A percentile compares a stretch with the other conserved stretches of the same genome.
These are phyloP conservation scores for Monosporozyma unispora DNA, from an alignment of 805 yeast species.

Conservation along the genomic window DNA sequence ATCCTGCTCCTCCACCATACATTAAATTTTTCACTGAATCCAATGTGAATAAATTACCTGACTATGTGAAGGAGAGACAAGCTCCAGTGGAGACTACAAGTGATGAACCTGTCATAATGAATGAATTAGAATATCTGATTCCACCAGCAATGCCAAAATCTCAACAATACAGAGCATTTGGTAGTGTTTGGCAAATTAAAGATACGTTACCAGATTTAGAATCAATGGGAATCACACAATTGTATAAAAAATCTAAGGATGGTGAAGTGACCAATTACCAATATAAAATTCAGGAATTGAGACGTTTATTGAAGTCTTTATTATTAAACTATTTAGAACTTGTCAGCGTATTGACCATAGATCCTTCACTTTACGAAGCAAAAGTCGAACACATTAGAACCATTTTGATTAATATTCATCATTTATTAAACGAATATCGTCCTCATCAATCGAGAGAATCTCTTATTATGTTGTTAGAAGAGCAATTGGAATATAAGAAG, in stretches of 20 bases:
- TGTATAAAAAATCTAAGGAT: slow-evolving; percentile 38
- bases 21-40: slow-evolving; percentile 63
- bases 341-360: slow-evolving; percentile 63
- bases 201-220: slow-evolving; percentile 70
- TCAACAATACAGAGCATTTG: slow-evolving; percentile 73
- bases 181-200: slow-evolving; percentile 72
- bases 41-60: slow-evolving; percentile 41
- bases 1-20: slow-evolving; percentile 92
- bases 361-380: slow-evolving; percentile 53
- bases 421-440: slow-evolving; percentile 80
- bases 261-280: slow-evolving; percentile 32
- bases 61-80: slow-evolving; percentile 18
- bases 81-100: neutral
- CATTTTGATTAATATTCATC: slow-evolving; percentile 82
- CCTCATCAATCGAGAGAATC: slow-evolving; percentile 94
- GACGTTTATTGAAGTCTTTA: slow-evolving; percentile 68
- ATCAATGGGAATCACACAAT: slow-evolving; percentile 68
- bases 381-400: slow-evolving; percentile 75
- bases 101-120: neutral
- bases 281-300: slow-evolving; percentile 58
- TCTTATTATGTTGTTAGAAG: slow-evolving; percentile 61
- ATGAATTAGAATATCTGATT: slow-evolving; percentile 41
- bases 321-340: slow-evolving; percentile 75
- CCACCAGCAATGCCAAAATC: slow-evolving; percentile 62
- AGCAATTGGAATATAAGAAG: slow-evolving; percentile 57